A percentile compares a stretch with the other conserved stretches of the same genome.
Evolutionary conservation across 108 stramenopile genomes (phyloP).

Genomic region (Aureococcus anophagefferens): DNA sequence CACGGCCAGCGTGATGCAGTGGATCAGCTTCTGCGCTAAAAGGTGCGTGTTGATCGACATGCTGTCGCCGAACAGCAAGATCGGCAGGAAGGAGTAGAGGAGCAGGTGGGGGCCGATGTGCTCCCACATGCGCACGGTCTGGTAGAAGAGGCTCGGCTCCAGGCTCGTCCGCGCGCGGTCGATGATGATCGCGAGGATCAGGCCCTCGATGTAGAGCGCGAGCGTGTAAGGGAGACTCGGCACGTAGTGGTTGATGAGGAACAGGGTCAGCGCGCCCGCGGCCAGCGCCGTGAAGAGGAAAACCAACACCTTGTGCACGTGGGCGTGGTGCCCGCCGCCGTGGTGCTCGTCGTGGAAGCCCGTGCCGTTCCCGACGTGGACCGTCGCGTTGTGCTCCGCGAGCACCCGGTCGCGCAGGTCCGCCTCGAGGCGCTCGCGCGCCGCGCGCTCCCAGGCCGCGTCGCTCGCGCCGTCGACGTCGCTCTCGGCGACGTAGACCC

Average conservation of each 20-base stretch:
- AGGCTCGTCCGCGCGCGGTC: not conserved
- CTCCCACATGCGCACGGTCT: slow-evolving; percentile 45
- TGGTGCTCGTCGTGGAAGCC: too few relatives aligned
- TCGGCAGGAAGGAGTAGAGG: slow-evolving; percentile 74
- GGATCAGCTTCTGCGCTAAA: slow-evolving; percentile 37
- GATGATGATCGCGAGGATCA: slow-evolving; percentile 39
- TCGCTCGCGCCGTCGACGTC: too few relatives aligned
- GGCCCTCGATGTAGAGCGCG: slow-evolving; percentile 62
- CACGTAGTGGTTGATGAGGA: slow-evolving; percentile 21
- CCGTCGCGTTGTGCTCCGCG: too few relatives aligned
- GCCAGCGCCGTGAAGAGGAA: not conserved
- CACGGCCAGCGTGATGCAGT: slow-evolving; percentile 70
- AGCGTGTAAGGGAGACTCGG: slow-evolving; percentile 60
- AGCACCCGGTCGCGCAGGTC: too few relatives aligned
- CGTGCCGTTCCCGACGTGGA: too few relatives aligned
- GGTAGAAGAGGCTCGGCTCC: slow-evolving; percentile 23
- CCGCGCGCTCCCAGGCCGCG: too few relatives aligned
- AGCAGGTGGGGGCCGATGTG: slow-evolving; percentile 58
- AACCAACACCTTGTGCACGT: too few relatives aligned
- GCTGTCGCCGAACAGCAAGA: slow-evolving; percentile 68
- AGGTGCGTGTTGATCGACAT: slow-evolving; percentile 59
- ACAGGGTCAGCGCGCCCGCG: slow-evolving; percentile 23
- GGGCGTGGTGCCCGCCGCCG: too few relatives aligned
- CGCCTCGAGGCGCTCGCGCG: too few relatives aligned
- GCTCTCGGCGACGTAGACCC: too few relatives aligned